Base-by-base conservation (phyloP, 2,329 filamentous ascomycete species). In the Fusarium sp. region DNA sequence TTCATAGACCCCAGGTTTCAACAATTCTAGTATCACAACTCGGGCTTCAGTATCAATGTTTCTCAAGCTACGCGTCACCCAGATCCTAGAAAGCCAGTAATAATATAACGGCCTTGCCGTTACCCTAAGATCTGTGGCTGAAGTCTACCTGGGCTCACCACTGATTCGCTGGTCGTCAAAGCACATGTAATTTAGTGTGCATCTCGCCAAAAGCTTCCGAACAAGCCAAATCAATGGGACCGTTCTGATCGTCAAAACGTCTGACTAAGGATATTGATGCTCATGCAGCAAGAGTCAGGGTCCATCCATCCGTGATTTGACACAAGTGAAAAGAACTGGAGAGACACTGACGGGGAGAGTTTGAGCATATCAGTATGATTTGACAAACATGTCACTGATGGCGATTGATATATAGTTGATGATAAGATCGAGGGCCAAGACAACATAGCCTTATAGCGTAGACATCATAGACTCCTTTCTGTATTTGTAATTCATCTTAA, bases 231-330 rank as follows among this genome's bases (percentile, higher is more conserved):
- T 28, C 35, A 55, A 44, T 41, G 33, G 47, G 35, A 72, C 42
- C 42, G 56, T 55, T 66, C 36, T 36, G 60, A 65, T 61, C 41
- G 51, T 57, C 69, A 24, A 72, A 59, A 44, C 33, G 45, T 39
- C 65, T 66, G 60, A 70, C 60, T 61, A 70, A 41, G 51, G n/a
- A 31, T 28, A n/a, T 69, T 14, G 41, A 42, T 42, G 44, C 55
- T 39, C 45, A 66, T 68, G 64, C 61, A 66, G 30, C 47, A 62
- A 65, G 65, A 70, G 59, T 70, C 47, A 60, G 67, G 65, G 67
- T 65, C 67, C 60, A 59, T 55, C 59, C 41, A 39, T 63, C 36
- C 45, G 26, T 31, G n/a, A 18, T 61, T 20, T 31, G 18, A 16
- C 50, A 58, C 24, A 48, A 69, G n/a, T 57, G 11, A 42, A 44